Evolutionary conservation across 371 early-diverging fungal species (phyloP).

Genomic region (Conidiobolus incongruus): DNA sequence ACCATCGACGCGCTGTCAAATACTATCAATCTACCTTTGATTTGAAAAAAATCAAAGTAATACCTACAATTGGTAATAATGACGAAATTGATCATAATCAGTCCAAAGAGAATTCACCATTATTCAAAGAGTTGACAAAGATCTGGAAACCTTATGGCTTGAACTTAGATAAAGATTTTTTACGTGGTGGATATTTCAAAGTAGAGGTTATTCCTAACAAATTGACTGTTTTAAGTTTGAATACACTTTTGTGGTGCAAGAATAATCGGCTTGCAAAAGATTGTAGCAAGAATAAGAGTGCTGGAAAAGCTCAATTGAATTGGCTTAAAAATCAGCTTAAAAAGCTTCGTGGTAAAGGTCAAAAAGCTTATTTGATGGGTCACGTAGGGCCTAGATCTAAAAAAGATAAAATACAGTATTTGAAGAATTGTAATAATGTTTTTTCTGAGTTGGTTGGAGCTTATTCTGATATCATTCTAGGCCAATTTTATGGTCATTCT

Average conservation of each 20-base stretch:
- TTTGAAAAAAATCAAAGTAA: constrained; percentile 8
- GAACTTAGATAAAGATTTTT: not conserved
- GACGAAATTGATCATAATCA: constrained; percentile 13
- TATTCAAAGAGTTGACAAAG: not conserved
- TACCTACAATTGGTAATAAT: constrained; percentile 22
- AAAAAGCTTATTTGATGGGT: constrained; percentile 15
- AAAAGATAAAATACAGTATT: constrained; percentile 8
- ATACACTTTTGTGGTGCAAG: constrained; percentile 9
- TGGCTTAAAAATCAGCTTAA: constrained; percentile 9
- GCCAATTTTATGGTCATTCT: constrained; percentile 20
- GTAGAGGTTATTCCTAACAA: constrained; percentile 1
- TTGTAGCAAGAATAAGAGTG: constrained; percentile 8
- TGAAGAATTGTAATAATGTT: constrained; percentile 11
- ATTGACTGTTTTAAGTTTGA: constrained; percentile 9
- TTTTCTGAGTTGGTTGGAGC: constrained; percentile 18
- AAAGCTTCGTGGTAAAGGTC: not conserved
- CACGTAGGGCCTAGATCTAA: constrained; percentile 23
- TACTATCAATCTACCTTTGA: constrained; percentile 12
- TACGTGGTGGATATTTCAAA: constrained; percentile 6
- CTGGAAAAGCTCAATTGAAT: constrained; percentile 5
- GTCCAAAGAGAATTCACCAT: not conserved
- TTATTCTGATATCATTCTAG: constrained; percentile 15
- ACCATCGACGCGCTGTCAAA: constrained; percentile 10
- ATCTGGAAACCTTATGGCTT: not conserved
- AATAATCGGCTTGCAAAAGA: constrained; percentile 8